These are phyloP conservation scores for Phytopythium chamaehyphon DNA, from an alignment of 352 stramenopile genomes.

Conservation along the genomic window DNA sequence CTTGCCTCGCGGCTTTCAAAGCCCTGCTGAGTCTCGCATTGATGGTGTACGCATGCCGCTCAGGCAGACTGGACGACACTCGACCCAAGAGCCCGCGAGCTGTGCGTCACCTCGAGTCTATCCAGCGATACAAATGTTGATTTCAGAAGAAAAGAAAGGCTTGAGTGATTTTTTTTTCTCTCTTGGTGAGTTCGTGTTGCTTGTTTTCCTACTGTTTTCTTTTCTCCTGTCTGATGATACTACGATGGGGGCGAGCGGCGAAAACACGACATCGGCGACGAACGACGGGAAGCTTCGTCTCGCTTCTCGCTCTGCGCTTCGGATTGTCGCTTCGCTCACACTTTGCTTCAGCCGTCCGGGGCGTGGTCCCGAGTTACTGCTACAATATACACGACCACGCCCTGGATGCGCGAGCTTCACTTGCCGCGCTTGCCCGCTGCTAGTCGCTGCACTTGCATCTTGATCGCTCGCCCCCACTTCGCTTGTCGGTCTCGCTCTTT, in stretches of 20 bases:
- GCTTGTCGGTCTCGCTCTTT: constrained; percentile 4
- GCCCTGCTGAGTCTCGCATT: constrained; percentile 65
- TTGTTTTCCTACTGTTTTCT: constrained; percentile 6
- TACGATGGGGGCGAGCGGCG: constrained; percentile 14
- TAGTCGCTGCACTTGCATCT: constrained; percentile 1
- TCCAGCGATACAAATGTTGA: constrained; percentile 46
- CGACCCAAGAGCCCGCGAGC: constrained; percentile 61
- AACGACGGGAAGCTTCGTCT: constrained; percentile 11
- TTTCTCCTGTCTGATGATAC: constrained; percentile 15
- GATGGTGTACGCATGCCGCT: constrained; percentile 75
- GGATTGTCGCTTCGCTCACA: constrained; percentile 7
- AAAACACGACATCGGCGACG: constrained; percentile 8
- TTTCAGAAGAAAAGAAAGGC: neutral
- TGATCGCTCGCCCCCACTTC: neutral
- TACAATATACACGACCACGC: constrained; percentile 58
- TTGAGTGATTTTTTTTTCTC: neutral
- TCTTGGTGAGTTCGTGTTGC: constrained; percentile 1
- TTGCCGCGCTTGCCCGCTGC: neutral
- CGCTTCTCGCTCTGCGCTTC: constrained; percentile 13
- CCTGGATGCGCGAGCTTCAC: neutral
- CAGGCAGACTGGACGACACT: constrained; percentile 59
- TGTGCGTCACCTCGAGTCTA: constrained; percentile 53
- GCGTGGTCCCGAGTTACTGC: constrained; percentile 47
- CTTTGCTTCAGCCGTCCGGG: neutral
- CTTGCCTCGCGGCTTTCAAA: constrained; percentile 78